Percentiles rank a stretch among this genome's conserved stretches.
Evolutionary conservation across 805 yeast genomes (phyloP).

Genomic region (Metschnikowia drakensbergensis): DNA sequence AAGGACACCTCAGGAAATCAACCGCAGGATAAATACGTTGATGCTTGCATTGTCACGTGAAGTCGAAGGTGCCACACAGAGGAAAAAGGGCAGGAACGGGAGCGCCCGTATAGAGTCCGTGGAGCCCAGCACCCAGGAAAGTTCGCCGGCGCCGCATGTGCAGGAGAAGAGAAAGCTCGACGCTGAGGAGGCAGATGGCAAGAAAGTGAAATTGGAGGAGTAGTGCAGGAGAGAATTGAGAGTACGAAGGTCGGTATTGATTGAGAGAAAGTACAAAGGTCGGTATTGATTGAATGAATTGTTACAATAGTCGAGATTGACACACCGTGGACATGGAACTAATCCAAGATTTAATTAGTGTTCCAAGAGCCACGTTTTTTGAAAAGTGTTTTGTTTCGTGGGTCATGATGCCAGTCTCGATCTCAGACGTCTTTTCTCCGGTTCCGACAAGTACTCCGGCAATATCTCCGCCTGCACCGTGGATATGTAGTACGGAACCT

Average conservation of each 20-base stretch:
- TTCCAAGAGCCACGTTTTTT: not conserved
- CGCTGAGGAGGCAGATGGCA: constrained; percentile 4
- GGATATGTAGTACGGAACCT: constrained; percentile 73
- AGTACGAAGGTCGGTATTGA: not conserved
- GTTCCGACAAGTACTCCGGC: constrained; percentile 27
- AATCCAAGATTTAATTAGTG: not conserved
- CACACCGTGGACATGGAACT: not conserved
- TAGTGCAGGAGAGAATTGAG: not conserved
- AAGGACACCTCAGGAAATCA: constrained; percentile 66
- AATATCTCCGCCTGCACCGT: constrained; percentile 49
- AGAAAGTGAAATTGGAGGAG: constrained; percentile 10
- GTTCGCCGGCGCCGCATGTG: constrained; percentile 11
- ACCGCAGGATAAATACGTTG: constrained; percentile 65
- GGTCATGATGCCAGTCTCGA: not conserved
- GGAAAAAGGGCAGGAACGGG: constrained; percentile 30
- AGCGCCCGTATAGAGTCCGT: constrained; percentile 29
- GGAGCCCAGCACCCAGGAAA: constrained; percentile 29
- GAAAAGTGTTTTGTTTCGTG: no score
- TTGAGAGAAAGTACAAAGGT: no score
- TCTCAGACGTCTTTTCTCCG: not conserved
- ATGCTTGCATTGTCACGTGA: constrained; percentile 68
- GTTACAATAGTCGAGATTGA: no score
- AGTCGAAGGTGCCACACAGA: constrained; percentile 54
- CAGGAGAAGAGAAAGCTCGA: constrained; percentile 3
- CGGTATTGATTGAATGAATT: no score